Base-by-base conservation (phyloP, 768 basidiomycete species). In the Boletus huronensis region DNA sequence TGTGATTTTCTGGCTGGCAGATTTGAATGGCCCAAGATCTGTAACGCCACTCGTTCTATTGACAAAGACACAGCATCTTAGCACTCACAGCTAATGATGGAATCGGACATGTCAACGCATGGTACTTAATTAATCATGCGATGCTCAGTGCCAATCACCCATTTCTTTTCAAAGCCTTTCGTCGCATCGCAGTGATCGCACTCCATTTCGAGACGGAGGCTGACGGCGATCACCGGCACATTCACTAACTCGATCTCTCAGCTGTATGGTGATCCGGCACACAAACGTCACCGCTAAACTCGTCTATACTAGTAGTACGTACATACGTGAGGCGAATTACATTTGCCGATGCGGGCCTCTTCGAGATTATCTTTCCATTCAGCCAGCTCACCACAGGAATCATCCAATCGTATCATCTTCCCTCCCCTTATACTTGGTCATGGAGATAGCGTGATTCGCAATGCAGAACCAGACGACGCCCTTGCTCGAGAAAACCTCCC, bases 391-490 rank as follows among this genome's bases (percentile, higher is more conserved):
- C 60, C 58, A 8, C 77, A 76, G 74, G 79, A 83, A 13, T 83
- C 82, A 1, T 81, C 77, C 26, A 84, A 59, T 47, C 80, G 71
- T 29, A 73, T 66, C 81, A 82, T 81, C 41, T 71, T 70, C 21
- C 61, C 68, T 8, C 76, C 77, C 58, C 2, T 28, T 31, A 34
- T 65, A 68, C 43, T 35, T 57, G 11, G 39, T 57, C 50, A 46
- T 70, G 13, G 26, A 17, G 8, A 29, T 0, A 46, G 64, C 57
- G 45, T 83, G 82, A 2, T 77, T 57, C 23, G 66, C 73, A 11
- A 82, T 51, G 59, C 79, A 83, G 72, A 70, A 77, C 19, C 83
- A 53, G 32, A 84, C 79, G 59, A 82, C 79, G 1, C 81, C 70
- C 19, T 70, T 70, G 0, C 74, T 77, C 36, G 81, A 79, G 57